phyloP scores from a whole-genome alignment of 164 flowering plant genomes.

The Houttuynia cordata region DNA sequence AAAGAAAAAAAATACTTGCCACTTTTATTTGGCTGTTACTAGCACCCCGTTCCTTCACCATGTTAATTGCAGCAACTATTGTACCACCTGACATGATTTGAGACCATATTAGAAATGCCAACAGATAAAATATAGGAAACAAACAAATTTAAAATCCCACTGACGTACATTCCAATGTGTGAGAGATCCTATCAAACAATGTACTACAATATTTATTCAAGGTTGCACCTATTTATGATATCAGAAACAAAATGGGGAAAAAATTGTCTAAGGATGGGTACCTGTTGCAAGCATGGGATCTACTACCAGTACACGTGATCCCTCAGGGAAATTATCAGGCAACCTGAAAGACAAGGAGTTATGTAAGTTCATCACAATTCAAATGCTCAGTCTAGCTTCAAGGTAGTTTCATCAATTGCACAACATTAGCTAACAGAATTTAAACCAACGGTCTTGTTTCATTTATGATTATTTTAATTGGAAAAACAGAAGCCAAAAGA shows the following conservation, averaged over 20 bases:
- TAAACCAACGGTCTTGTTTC: too few species aligned
- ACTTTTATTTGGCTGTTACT: slow-evolving; percentile 76
- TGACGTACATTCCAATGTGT: not conserved
- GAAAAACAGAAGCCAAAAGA: too few species aligned
- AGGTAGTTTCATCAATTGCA: not conserved
- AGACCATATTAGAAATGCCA: slow-evolving; percentile 7
- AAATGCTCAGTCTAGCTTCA: not conserved
- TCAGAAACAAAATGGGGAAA: not conserved
- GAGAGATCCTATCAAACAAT: not conserved
- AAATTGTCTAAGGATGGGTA: slow-evolving; percentile 10
- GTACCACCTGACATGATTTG: slow-evolving; percentile 56
- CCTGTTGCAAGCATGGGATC: slow-evolving; percentile 99
- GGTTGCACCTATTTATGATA: not conserved
- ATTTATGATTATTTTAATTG: too few species aligned
- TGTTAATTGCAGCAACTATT: slow-evolving; percentile 59
- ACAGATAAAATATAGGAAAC: not conserved
- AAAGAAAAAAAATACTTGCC: slow-evolving; percentile 26
- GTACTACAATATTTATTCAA: too few species aligned
- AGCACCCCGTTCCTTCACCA: slow-evolving; percentile 66
- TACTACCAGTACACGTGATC: slow-evolving; percentile 68
- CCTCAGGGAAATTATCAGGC: slow-evolving; percentile 74
- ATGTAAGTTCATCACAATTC: not conserved
- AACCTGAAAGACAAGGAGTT: slow-evolving; percentile 32
- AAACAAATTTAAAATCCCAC: not conserved
- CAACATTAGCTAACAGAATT: not conserved